These are phyloP conservation scores for Oryza rufipogon DNA, from an alignment of 176 grass and related monocot species.

Conservation along the genomic window DNA sequence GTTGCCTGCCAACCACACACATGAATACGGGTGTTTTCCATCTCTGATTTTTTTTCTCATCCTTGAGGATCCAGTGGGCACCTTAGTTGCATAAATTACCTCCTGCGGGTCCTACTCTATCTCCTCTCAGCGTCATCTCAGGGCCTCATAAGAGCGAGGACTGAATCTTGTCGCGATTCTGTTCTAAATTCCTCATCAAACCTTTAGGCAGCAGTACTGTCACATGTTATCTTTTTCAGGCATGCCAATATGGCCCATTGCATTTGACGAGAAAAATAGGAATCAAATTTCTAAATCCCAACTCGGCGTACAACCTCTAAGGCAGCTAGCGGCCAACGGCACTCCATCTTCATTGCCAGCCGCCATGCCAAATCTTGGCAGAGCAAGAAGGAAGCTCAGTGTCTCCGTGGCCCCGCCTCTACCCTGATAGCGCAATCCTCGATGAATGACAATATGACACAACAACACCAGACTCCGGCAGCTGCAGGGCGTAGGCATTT, in stretches of 20 bases:
- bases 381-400: neutral
- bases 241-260: neutral
- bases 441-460: neutral
- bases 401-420: neutral
- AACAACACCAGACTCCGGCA: neutral
- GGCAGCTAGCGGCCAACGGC: neutral
- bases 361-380: constrained; percentile 2
- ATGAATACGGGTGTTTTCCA: neutral
- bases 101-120: neutral
- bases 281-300: constrained; percentile 5
- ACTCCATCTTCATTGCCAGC: neutral
- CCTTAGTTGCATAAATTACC: neutral
- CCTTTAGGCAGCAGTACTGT: neutral
- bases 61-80: neutral
- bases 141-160: neutral
- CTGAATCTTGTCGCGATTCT: neutral
- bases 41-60: constrained; percentile 30
- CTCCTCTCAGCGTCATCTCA: neutral
- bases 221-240: neutral
- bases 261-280: neutral
- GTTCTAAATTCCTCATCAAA: neutral
- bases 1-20: constrained; percentile 30
- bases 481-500: constrained; percentile 6
- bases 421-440: neutral
- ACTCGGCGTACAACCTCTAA: neutral